Evolutionary conservation across 306 rosid genomes (phyloP).

Genomic region (Cyamopsis tetragonoloba): DNA sequence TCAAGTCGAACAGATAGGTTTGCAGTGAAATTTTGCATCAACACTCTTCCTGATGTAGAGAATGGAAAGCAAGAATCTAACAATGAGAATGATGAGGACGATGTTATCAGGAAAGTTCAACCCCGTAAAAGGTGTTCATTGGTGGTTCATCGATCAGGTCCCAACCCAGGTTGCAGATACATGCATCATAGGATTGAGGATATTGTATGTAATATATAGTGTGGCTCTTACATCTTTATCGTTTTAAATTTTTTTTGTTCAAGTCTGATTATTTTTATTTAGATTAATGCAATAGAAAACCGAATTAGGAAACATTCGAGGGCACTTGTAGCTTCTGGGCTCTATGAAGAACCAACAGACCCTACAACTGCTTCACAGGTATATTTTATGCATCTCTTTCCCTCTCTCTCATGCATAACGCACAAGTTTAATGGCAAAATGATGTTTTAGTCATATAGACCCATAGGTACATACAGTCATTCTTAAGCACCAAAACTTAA

Average conservation of each 20-base stretch:
- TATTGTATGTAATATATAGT: conserved; percentile 50
- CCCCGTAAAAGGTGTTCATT: conserved; percentile 67
- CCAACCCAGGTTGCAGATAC: conserved; percentile 70
- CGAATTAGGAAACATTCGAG: conserved; percentile 58
- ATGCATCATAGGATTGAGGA: conserved; percentile 78
- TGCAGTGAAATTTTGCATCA: conserved; percentile 56
- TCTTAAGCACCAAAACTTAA: neutral
- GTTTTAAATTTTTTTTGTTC: conserved; percentile 19
- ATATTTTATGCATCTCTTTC: conserved; percentile 20
- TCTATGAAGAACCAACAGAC: conserved; percentile 72
- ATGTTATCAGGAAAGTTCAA: conserved; percentile 56
- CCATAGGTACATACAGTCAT: neutral
- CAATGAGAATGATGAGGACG: conserved; percentile 53
- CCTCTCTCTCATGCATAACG: neutral
- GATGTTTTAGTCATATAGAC: neutral
- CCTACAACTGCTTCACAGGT: conserved; percentile 92
- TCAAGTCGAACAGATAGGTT: conserved; percentile 67
- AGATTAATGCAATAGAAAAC: conserved; percentile 79
- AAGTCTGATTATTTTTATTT: conserved; percentile 33
- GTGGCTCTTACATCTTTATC: conserved; percentile 11
- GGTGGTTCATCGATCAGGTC: conserved; percentile 61
- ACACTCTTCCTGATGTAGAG: conserved; percentile 40
- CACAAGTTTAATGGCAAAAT: neutral
- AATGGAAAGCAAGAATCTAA: conserved; percentile 35
- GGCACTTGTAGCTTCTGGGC: conserved; percentile 65